phyloP scores from a whole-genome alignment of 352 stramenopile genomes.

The Phytophthora parvispora region DNA sequence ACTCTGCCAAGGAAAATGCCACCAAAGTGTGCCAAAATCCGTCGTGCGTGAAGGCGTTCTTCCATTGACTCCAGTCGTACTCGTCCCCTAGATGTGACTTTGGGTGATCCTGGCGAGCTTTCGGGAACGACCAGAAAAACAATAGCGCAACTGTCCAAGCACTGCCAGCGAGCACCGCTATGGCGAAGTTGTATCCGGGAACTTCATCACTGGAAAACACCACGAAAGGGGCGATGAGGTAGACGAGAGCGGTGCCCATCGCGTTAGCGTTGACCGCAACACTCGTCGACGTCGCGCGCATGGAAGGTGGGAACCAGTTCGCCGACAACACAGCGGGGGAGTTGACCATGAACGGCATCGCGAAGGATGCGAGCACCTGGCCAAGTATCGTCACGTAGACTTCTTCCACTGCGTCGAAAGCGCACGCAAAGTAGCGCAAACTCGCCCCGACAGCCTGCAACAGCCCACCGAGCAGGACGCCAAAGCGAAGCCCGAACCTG shows the following conservation, averaged over 20 bases:
- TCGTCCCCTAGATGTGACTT: constrained; percentile 65
- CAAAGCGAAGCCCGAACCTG: constrained; percentile 65
- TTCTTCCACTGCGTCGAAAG: constrained; percentile 27
- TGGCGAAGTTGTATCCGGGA: constrained; percentile 52
- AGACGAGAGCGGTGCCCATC: constrained; percentile 69
- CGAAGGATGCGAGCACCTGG: constrained; percentile 66
- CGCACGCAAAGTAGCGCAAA: constrained; percentile 54
- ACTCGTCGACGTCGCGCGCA: constrained; percentile 71
- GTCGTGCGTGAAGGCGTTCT: constrained; percentile 58
- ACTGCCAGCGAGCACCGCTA: constrained; percentile 41
- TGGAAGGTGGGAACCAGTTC: constrained; percentile 77
- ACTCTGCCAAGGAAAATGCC: constrained; percentile 73
- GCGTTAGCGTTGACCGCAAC: constrained; percentile 78
- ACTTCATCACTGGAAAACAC: constrained; percentile 47
- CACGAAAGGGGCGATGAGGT: constrained; percentile 61
- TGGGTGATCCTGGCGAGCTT: constrained; percentile 32
- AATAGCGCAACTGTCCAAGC: constrained; percentile 27
- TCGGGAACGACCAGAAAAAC: constrained; percentile 63
- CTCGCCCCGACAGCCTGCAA: constrained; percentile 58
- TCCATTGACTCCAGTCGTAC: constrained; percentile 81
- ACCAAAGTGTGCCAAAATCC: constrained; percentile 71
- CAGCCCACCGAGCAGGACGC: constrained; percentile 60
- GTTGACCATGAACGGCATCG: constrained; percentile 87
- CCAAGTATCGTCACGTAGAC: constrained; percentile 54
- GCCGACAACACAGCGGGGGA: constrained; percentile 73